These are phyloP conservation scores for Arabidopsis lyrata DNA, from an alignment of 441 rosid genomes.

Conservation along the genomic window DNA sequence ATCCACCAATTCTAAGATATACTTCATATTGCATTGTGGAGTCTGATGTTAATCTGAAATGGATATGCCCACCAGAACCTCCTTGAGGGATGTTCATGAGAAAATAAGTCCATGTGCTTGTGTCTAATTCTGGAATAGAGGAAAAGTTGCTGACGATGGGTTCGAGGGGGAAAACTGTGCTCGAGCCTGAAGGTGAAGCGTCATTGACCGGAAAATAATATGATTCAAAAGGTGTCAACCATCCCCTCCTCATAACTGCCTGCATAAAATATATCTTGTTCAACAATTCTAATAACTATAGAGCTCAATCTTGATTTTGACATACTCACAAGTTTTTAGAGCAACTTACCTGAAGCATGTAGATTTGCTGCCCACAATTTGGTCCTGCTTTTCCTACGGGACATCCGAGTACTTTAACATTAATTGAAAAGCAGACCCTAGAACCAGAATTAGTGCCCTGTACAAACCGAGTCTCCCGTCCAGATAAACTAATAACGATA, in stretches of 20 bases:
- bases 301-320: constrained; percentile 28
- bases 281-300: constrained; percentile 45
- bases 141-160: constrained; percentile 80
- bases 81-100: constrained; percentile 77
- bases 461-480: constrained; percentile 49
- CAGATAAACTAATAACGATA: constrained; percentile 58
- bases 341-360: constrained; percentile 71
- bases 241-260: constrained; percentile 79
- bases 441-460: constrained; percentile 42
- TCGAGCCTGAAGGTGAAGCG: constrained; percentile 60
- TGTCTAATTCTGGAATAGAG: constrained; percentile 50
- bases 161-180: constrained; percentile 68
- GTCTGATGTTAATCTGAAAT: constrained; percentile 67
- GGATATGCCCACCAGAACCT: constrained; percentile 95
- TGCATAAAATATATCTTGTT: constrained; percentile 56
- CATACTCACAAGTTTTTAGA: constrained; percentile 6
- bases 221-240: constrained; percentile 72
- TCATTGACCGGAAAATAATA: constrained; percentile 74
- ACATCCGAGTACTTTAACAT: constrained; percentile 68
- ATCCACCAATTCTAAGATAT: constrained; percentile 81
- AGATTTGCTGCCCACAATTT: constrained; percentile 70
- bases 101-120: constrained; percentile 81
- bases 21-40: constrained; percentile 65
- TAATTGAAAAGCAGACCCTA: constrained; percentile 75
- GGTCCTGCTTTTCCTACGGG: constrained; percentile 82